Base-by-base conservation (phyloP, 768 basidiomycete genomes). In the Sarcodon sp. region DNA sequence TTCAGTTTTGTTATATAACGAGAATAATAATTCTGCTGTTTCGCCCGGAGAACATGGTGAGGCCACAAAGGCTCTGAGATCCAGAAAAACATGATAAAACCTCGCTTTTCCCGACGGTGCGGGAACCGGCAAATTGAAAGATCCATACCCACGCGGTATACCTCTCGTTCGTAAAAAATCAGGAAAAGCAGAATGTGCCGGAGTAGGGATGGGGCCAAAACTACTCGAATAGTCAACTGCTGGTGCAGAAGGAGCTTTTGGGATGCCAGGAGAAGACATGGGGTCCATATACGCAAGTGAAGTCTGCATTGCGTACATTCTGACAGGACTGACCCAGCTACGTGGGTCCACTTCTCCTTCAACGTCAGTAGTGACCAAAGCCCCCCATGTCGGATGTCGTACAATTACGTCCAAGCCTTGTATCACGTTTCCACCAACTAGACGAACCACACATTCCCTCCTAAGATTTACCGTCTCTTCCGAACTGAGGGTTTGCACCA, bases 331-430 rank as follows among this genome's bases (percentile, higher is more conserved):
- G 52, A 89, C 76, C 89, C 87, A 91, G 59, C 81, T 89, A 44
- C 84, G 73, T 13, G 74, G 67, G 60, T 92, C 87, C 35, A 81
- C 69, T 48, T 87, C 86, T 45, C 84, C 84, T 56, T 91, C 87
- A 13, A 86, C 79, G 55, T 94, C 91, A n/a, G 91, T 85, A 3
- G 83, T 83, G 33, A 92, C 87, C 18, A 98, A 72, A 4, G 80
- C 83, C 31, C 94, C 94, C 75, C 86, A 89, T 2, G 77, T 80
- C 31, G 93, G 87, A 68, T 97, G 91, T 16, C 94, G 76, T n/a
- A 98, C 93, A 55, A 98, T 92, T 51, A 98, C 80, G 57, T 97
- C 94, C 43, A 97, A 66, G 6, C 85, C 87, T 60, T 98, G 94
- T 3, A 86, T 81, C 49, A 97, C 73, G 61, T 98, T 98, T 33